phyloP scores from a whole-genome alignment of 2,329 filamentous ascomycete genomes.

The Dactylellina parvicollis region DNA sequence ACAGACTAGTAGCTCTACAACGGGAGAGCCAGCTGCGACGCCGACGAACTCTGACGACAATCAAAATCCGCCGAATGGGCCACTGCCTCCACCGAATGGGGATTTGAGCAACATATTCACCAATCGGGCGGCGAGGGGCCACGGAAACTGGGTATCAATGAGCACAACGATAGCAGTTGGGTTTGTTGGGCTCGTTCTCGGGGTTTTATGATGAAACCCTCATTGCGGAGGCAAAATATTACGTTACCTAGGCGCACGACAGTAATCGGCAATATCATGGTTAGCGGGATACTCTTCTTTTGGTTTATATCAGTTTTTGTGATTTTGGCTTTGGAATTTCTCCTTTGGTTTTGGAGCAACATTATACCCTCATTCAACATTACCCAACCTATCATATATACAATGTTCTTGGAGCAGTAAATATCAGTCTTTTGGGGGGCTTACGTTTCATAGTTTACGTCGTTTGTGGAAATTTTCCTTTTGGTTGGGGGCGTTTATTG shows the following conservation, averaged over 20 bases:
- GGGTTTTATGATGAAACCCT: slow-evolving; percentile 17
- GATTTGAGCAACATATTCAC: slow-evolving; percentile 48
- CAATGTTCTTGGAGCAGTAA: slow-evolving; percentile 1
- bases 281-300: background rate
- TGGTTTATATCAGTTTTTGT: background rate
- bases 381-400: background rate
- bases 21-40: background rate
- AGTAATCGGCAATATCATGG: background rate
- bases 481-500: background rate
- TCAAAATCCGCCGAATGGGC: slow-evolving; percentile 6
- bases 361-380: slow-evolving; percentile 12
- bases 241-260: background rate
- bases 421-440: background rate
- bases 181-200: slow-evolving; percentile 13
- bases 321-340: slow-evolving; percentile 1
- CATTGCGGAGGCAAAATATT: background rate
- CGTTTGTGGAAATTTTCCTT: background rate
- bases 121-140: background rate
- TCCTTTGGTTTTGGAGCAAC: slow-evolving; percentile 10
- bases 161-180: slow-evolving; percentile 9
- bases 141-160: background rate
- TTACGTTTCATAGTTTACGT: background rate
- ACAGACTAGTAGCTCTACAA: slow-evolving; percentile 4
- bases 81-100: slow-evolving; percentile 45
- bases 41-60: slow-evolving; percentile 6